A percentile compares a stretch with the other conserved stretches of the same genome.
Conservation (phyloP, 768 basidiomycete genomes). For the Suillus luteus region DNA sequence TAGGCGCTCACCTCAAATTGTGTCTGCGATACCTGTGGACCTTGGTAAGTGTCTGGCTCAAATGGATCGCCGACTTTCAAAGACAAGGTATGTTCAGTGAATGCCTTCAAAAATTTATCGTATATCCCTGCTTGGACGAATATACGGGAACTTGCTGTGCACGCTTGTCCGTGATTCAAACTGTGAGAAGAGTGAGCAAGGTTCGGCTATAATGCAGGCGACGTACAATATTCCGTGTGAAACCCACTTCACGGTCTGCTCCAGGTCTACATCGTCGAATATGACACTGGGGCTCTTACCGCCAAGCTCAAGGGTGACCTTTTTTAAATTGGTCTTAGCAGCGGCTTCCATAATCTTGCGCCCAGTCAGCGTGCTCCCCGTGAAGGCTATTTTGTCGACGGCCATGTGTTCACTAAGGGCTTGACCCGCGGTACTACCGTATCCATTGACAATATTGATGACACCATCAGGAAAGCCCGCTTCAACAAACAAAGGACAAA, state of each 20-base stretch:
- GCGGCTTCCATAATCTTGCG: constrained; percentile 65
- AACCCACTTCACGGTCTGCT: constrained; percentile 59
- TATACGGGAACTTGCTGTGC: constrained; percentile 56
- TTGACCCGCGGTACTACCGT: constrained; percentile 54
- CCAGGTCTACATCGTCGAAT: constrained; percentile 62
- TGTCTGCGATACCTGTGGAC: constrained; percentile 49
- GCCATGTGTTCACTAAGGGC: constrained; percentile 56
- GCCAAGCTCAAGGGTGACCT: constrained; percentile 73
- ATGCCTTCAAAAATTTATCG: constrained; percentile 53
- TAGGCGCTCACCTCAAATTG: constrained; percentile 41
- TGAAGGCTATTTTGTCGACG: constrained; percentile 74
- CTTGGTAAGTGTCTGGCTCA: constrained; percentile 41
- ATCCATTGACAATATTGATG: constrained; percentile 59
- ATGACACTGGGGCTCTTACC: constrained; percentile 67
- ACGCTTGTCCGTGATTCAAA: constrained; percentile 47
- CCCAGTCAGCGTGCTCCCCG: constrained; percentile 67
- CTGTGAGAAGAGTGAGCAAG: constrained; percentile 15
- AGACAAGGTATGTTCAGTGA: constrained; percentile 37
- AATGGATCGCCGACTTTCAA: constrained; percentile 50
- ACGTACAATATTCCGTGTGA: constrained; percentile 60
- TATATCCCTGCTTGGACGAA: constrained; percentile 60
- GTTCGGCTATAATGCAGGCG: background rate
- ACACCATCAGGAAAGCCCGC: constrained; percentile 68
- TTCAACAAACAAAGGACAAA: constrained; percentile 48
- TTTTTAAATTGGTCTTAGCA: constrained; percentile 66